Conservation (phyloP, 2,329 filamentous ascomycete species). For the Zarea fungicola region DNA sequence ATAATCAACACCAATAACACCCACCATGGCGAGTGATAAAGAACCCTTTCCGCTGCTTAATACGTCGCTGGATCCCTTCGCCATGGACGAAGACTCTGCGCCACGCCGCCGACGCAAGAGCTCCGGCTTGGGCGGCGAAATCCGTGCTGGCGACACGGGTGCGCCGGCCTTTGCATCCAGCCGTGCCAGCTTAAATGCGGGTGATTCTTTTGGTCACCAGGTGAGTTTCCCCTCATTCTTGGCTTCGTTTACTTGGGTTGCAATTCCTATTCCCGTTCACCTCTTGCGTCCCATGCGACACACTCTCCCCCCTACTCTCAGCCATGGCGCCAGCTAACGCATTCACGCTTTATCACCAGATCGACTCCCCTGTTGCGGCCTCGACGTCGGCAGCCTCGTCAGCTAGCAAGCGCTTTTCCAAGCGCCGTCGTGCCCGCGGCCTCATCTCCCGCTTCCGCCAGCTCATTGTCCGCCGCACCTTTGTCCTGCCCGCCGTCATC, state of each 20-base stretch:
- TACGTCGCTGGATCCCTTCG: slow-evolving; percentile 44
- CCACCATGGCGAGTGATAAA: slow-evolving; percentile 12
- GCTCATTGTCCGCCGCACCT: slow-evolving; percentile 56
- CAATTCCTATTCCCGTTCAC: background rate
- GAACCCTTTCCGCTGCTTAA: slow-evolving; percentile 54
- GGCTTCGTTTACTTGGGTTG: too few relatives aligned
- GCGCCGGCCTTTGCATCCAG: slow-evolving; percentile 50
- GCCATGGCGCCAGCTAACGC: slow-evolving; percentile 5
- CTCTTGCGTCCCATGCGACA: background rate
- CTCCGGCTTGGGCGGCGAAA: slow-evolving; percentile 48
- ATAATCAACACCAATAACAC: background rate
- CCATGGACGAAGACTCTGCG: slow-evolving; percentile 27
- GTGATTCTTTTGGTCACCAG: slow-evolving; percentile 7
- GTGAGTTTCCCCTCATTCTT: background rate
- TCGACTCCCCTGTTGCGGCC: slow-evolving; percentile 14
- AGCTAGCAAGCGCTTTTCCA: slow-evolving; percentile 40
- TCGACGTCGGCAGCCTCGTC: slow-evolving; percentile 9
- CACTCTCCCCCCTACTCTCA: background rate
- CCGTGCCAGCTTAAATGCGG: slow-evolving; percentile 38
- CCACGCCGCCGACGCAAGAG: slow-evolving; percentile 50
- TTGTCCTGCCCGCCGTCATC: slow-evolving; percentile 62
- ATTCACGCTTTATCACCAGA: slow-evolving; percentile 10
- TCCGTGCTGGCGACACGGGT: slow-evolving; percentile 51
- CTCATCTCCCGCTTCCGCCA: slow-evolving; percentile 44
- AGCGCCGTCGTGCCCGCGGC: slow-evolving; percentile 51